These are phyloP conservation scores for Dentipellis fragilis DNA, from an alignment of 768 basidiomycete genomes.

Conservation along the genomic window DNA sequence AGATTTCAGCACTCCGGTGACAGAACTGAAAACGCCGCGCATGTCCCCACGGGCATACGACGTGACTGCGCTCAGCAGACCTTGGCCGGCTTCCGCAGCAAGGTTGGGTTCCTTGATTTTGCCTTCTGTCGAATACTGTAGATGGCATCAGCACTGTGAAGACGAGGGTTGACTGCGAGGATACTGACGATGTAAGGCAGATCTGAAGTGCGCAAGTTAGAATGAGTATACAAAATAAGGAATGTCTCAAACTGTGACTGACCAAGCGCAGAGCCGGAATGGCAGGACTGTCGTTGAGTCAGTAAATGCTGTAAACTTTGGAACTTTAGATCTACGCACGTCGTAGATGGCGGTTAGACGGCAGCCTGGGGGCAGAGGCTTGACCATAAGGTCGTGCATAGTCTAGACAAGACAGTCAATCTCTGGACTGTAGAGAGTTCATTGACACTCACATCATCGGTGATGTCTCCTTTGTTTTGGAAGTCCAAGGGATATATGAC, in stretches of 20 bases:
- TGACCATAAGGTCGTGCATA: conserved; percentile 36
- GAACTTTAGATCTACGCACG: conserved; percentile 23
- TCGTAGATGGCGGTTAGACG: conserved; percentile 55
- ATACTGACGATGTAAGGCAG: conserved; percentile 24
- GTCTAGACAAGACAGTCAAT: conserved; percentile 17
- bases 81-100: conserved; percentile 78
- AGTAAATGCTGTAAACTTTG: background rate
- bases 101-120: conserved; percentile 92
- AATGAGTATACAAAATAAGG: background rate
- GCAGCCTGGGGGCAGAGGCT: conserved; percentile 53
- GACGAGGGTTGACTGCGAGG: background rate
- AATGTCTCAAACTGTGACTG: background rate
- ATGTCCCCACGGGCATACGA: conserved; percentile 77
- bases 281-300: conserved; percentile 28
- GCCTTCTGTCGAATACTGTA: conserved; percentile 87
- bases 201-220: conserved; percentile 15
- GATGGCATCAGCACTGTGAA: background rate
- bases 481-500: conserved; percentile 89
- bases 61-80: conserved; percentile 65
- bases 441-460: conserved; percentile 50
- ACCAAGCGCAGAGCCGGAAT: conserved; percentile 38
- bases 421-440: too few species aligned
- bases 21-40: conserved; percentile 63
- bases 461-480: conserved; percentile 63
- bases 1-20: conserved; percentile 65